These are phyloP conservation scores for Rostrohypoxylon terebratum DNA, from an alignment of 495 filamentous ascomycete species.

Conservation along the genomic window DNA sequence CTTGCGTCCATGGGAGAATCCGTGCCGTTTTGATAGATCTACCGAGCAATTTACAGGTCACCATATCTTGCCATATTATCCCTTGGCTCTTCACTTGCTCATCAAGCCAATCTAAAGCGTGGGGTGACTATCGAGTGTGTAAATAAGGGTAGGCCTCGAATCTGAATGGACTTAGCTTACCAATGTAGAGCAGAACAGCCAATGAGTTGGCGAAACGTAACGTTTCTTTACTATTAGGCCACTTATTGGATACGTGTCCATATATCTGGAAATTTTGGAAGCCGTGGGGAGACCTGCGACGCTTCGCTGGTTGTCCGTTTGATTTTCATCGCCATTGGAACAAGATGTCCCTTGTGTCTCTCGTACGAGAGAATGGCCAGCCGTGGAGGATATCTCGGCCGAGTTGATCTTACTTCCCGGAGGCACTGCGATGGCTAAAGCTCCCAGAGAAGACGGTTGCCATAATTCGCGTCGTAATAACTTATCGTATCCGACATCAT, in stretches of 20 bases:
- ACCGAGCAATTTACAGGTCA: slow-evolving; percentile 59
- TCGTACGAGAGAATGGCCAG: neutral
- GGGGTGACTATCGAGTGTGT: slow-evolving; percentile 3
- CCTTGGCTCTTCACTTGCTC: slow-evolving; percentile 40
- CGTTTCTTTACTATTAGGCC: slow-evolving; percentile 23
- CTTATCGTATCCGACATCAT: neutral
- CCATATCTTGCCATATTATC: slow-evolving; percentile 38
- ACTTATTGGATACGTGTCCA: slow-evolving; percentile 25
- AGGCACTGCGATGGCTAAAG: slow-evolving; percentile 8
- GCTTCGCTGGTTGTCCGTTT: neutral
- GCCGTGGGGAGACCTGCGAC: slow-evolving; percentile 15
- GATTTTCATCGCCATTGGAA: neutral
- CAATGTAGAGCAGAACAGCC: slow-evolving; percentile 26
- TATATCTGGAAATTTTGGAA: slow-evolving; percentile 22
- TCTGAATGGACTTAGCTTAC: slow-evolving; percentile 7
- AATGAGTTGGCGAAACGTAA: slow-evolving; percentile 11
- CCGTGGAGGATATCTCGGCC: neutral
- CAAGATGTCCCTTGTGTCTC: neutral
- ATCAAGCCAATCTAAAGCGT: slow-evolving; percentile 31
- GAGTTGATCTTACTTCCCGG: neutral
- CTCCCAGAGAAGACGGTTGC: slow-evolving; percentile 9
- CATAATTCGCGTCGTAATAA: slow-evolving; percentile 17
- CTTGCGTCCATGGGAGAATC: slow-evolving; percentile 45
- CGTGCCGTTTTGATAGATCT: slow-evolving; percentile 59
- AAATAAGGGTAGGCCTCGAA: neutral